Base-by-base conservation (phyloP, 371 early-diverging fungal species). In the Globomyces sp. region DNA sequence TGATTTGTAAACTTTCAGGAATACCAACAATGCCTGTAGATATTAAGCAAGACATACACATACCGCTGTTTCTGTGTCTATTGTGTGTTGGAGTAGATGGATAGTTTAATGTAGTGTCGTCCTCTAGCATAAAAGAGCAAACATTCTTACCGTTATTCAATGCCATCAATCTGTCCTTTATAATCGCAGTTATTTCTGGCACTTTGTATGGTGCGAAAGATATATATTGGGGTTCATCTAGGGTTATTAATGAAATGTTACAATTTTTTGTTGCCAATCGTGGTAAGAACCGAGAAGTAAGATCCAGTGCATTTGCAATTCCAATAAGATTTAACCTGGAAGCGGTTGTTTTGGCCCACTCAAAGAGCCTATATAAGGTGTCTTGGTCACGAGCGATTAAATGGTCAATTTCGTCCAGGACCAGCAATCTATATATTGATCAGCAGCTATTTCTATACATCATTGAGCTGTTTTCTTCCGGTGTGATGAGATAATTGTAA, bases 281-380 rank as follows among this genome's bases (percentile, higher is more conserved):
- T 2, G 96, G 95, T 65, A 95, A 76, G 55, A 93, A 85, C 6
- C 93, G 86, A 65, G 93, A 90, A 2, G 93, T 92, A 70, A 97
- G 77, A 70, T 96, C 92, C 43, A 97, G 75, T 0, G 95, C 91
- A 72, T 97, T 97, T n/a, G 96, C 92, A 65, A 97, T 95, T n/a
- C 96, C 96, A 53, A 97, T 87, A 47, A 97, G 74, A 0, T 86
- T 86, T 57, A 96, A 73, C 0, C 84, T 81, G 45, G 92, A 89
- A 4, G 77, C 67, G 2, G 85, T 80, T 42, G 79, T 68, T 3
- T 76, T 79, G 0, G 90, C 81, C 86, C 88, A 89, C 69, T 90
- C 91, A 74, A 96, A 95, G n/a, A 97, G 72, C 37, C 88, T 85
- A 74, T 95, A 94, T 9, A 96, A 76, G 0, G 91, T 88, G n/a